Base-by-base conservation (phyloP, 495 filamentous ascomycete genomes). In the Sabuloglossum arenarium region DNA sequence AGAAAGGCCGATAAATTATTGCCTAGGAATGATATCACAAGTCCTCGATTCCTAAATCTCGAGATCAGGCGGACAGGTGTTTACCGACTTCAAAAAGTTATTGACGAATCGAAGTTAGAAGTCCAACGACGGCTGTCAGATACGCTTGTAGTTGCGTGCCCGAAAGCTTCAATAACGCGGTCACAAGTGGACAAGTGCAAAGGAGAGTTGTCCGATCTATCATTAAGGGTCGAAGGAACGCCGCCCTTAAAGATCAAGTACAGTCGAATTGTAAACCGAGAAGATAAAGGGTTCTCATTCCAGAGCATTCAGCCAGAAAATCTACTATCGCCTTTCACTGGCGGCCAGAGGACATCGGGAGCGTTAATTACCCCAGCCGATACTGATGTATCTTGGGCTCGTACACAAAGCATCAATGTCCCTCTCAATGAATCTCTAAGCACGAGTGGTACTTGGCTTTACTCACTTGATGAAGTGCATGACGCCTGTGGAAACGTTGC, bases 191-290 rank as follows among this genome's bases (percentile, higher is more conserved):
- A 86, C 56, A 81, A 79, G 59, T 98, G 91, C 63, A 73, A 78
- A 45, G 84, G 85, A 28, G 91, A 97, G 58, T 71, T 97, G 24
- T 96, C 91, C 2, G 80, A 95, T 62, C 66, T 96, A 32, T 69
- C 79, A 28, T 68, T 98, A 14, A 78, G 85, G 59, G 85, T 96
- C 1, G 78, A 87, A 62, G 91, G 90, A 21, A 88, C 88, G 1
- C 85, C 91, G 11, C 91, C 91, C n/a, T 70, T 98, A 56, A 85
- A 86, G 64, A 80, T 97, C 58, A 86, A 85, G 61, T 98, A 97
- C 63, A 90, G 84, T 60, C 81, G 85, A 39, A 80, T 79, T 30
- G 79, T 95, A 55, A 89, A 94, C 61, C 70, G 75, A 55, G 77
- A 79, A 56, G 79, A 90, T 58, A 71, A 80, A 60, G 79, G 82